phyloP scores from a whole-genome alignment of 2,329 filamentous ascomycete genomes.

The Graphiopsis chlorocephala region DNA sequence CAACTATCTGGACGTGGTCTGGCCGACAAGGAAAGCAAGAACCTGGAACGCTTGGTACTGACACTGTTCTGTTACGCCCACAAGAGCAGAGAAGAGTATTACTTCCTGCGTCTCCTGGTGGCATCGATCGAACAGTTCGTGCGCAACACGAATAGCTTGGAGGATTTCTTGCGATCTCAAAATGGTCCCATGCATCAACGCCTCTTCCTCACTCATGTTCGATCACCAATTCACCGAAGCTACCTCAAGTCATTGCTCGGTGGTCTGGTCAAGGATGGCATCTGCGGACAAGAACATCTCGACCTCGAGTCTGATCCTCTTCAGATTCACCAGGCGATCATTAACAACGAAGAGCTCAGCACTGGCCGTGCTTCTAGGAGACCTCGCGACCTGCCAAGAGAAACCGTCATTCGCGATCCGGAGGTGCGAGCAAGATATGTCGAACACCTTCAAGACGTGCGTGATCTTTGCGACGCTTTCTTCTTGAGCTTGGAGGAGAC shows the following conservation, averaged over 20 bases:
- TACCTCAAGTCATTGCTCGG: conserved; percentile 85
- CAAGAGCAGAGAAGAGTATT: conserved; percentile 95
- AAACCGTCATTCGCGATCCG: conserved; percentile 91
- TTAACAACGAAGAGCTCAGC: conserved; percentile 95
- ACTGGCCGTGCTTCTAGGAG: conserved; percentile 81
- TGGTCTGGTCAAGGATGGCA: conserved; percentile 81
- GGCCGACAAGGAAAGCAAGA: conserved; percentile 86
- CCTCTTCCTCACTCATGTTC: conserved; percentile 80
- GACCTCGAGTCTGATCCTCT: conserved; percentile 96
- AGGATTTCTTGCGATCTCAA: conserved; percentile 71
- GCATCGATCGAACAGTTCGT: conserved; percentile 84
- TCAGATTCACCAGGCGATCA: conserved; percentile 91
- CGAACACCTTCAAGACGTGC: conserved; percentile 85
- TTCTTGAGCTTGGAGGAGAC: conserved; percentile 78
- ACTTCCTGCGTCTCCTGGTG: conserved; percentile 82
- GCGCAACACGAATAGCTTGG: conserved; percentile 66
- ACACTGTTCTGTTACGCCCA: conserved; percentile 95
- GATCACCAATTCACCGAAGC: conserved; percentile 87
- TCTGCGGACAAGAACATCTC: conserved; percentile 85
- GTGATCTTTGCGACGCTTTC: conserved; percentile 92
- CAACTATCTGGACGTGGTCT: conserved; percentile 78
- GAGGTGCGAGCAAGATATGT: conserved; percentile 93
- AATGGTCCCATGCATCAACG: conserved; percentile 93
- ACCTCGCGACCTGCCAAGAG: conserved; percentile 79
- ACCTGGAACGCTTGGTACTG: conserved; percentile 92